Percentiles rank a stretch among this genome's conserved stretches.
Evolutionary conservation across 148 eudicot species (phyloP).

Genomic region (Bassia scoparia): DNA sequence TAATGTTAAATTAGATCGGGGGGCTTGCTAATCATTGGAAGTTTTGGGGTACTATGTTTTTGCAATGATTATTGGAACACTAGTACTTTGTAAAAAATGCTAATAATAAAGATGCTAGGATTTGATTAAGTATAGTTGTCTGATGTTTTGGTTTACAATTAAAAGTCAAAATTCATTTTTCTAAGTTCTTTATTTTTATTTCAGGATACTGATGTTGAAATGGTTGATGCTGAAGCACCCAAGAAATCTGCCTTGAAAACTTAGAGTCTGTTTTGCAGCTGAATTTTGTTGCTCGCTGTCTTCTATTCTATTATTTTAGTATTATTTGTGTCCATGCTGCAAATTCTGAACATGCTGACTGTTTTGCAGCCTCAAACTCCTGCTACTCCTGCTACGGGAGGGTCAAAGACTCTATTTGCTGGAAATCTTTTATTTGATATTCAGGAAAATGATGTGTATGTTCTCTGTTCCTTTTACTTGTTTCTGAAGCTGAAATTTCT

Average conservation of each 20-base stretch:
- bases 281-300: too few relatives aligned
- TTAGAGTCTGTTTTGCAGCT: constrained; percentile 28
- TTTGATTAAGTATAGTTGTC: too few relatives aligned
- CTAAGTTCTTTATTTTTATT: background rate
- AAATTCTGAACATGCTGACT: background rate
- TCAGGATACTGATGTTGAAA: constrained; percentile 66
- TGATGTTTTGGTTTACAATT: too few relatives aligned
- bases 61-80: too few relatives aligned
- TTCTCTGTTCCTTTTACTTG: background rate
- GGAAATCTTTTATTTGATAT: constrained; percentile 65
- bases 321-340: background rate
- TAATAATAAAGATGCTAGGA: too few relatives aligned
- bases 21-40: too few relatives aligned
- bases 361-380: constrained; percentile 66
- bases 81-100: too few relatives aligned
- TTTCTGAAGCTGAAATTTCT: background rate
- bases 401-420: constrained; percentile 67
- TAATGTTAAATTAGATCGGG: too few relatives aligned
- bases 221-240: constrained; percentile 57
- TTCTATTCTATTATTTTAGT: background rate
- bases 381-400: constrained; percentile 50
- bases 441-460: constrained; percentile 69
- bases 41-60: too few relatives aligned
- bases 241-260: constrained; percentile 29
- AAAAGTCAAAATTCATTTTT: too few relatives aligned